Evolutionary conservation across 371 early-diverging fungal genomes (phyloP).

Genomic region (Entomophthora muscae): DNA sequence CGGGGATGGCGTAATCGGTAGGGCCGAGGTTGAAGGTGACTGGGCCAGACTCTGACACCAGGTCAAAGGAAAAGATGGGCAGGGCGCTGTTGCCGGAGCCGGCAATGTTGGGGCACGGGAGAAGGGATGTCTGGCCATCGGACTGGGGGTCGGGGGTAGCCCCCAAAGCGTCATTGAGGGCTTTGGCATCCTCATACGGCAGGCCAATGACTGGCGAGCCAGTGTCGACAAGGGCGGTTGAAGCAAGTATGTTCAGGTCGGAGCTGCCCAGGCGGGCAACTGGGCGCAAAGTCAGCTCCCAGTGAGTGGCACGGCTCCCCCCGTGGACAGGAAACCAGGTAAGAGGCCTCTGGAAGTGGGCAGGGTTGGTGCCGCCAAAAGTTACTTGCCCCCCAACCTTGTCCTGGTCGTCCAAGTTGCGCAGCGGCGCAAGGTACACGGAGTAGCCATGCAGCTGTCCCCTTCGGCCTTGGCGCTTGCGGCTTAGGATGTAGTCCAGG

Average conservation of each 20-base stretch:
- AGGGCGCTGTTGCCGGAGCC: slow-evolving; percentile 74
- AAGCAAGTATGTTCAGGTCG: neutral
- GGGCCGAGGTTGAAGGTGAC: slow-evolving; percentile 40
- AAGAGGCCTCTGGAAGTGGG: neutral
- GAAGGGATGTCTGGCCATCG: slow-evolving; percentile 6
- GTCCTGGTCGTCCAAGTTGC: neutral
- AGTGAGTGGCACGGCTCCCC: neutral
- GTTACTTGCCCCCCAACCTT: neutral
- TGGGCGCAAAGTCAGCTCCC: neutral
- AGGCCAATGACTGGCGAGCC: neutral
- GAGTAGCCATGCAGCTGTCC: neutral
- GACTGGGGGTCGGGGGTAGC: slow-evolving; percentile 8
- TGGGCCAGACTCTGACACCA: slow-evolving; percentile 53
- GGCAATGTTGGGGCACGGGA: neutral
- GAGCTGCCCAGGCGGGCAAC: neutral
- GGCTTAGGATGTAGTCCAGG: neutral
- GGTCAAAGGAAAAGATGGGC: slow-evolving; percentile 40
- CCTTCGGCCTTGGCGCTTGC: neutral
- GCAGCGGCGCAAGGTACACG: neutral
- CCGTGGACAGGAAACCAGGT: neutral
- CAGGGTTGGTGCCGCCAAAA: neutral
- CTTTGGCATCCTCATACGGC: neutral
- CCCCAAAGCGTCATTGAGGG: neutral
- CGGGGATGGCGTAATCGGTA: slow-evolving; percentile 51
- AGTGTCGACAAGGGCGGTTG: neutral